Evolutionary conservation across 2,329 filamentous ascomycete genomes (phyloP).

Genomic region (Monilinia vaccinii-corymbosi): DNA sequence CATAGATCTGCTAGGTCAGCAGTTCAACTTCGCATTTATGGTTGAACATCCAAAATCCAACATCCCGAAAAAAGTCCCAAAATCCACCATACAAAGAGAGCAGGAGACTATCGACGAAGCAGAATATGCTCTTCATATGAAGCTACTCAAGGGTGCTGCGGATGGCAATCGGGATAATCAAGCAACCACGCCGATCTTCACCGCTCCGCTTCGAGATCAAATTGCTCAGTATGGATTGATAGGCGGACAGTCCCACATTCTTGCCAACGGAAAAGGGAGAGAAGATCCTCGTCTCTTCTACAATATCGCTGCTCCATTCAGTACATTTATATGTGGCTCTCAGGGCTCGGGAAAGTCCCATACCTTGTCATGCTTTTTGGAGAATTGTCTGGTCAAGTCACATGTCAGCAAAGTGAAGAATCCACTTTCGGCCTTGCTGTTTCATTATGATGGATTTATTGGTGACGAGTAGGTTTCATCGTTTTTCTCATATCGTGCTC

Average conservation of each 20-base stretch:
- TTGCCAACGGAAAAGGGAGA: not conserved
- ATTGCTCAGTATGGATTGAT: not conserved
- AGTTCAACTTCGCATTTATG: too few relatives aligned
- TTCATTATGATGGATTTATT: constrained; percentile 39
- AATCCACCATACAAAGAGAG: too few relatives aligned
- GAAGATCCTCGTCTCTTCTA: constrained; percentile 33
- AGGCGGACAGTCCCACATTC: not conserved
- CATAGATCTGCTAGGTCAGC: too few relatives aligned
- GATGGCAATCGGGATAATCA: not conserved
- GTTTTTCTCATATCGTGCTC: not conserved
- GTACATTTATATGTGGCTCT: constrained; percentile 52
- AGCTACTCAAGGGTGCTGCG: not conserved
- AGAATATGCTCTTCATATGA: not conserved
- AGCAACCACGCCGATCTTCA: not conserved
- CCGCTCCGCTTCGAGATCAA: not conserved
- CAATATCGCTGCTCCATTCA: constrained; percentile 48
- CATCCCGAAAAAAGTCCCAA: too few relatives aligned
- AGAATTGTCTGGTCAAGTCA: constrained; percentile 34
- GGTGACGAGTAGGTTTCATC: not conserved
- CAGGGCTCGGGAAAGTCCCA: constrained; percentile 56
- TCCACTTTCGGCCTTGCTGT: constrained; percentile 44
- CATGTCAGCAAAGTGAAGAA: constrained; percentile 35
- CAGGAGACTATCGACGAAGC: not conserved
- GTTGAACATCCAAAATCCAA: too few relatives aligned
- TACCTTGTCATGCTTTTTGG: constrained; percentile 48